Conservation (phyloP, 2,329 filamentous ascomycete species). For the Endothia cerciana region DNA sequence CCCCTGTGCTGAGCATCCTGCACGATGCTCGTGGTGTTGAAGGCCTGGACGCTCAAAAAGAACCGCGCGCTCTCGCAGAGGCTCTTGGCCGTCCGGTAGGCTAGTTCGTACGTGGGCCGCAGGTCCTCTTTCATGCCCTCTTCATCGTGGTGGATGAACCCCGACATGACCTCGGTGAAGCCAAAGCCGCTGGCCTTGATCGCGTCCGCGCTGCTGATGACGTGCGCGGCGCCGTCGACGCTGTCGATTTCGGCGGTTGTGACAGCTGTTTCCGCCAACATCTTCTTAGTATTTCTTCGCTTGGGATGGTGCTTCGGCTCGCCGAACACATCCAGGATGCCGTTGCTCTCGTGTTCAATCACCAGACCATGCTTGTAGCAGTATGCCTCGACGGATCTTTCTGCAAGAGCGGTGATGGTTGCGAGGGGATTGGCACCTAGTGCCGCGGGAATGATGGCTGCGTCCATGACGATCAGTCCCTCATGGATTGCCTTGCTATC, state of each 20-base stretch:
- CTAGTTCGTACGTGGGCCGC: slow-evolving; percentile 56
- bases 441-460: slow-evolving; percentile 62
- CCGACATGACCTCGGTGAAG: slow-evolving; percentile 69
- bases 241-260: slow-evolving; percentile 37
- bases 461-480: slow-evolving; percentile 66
- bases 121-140: slow-evolving; percentile 47
- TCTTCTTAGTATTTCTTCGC: slow-evolving; percentile 7
- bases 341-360: slow-evolving; percentile 52
- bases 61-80: slow-evolving; percentile 60
- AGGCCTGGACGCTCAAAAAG: slow-evolving; percentile 61
- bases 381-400: slow-evolving; percentile 61
- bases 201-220: slow-evolving; percentile 47
- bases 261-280: slow-evolving; percentile 27
- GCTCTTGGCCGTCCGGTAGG: slow-evolving; percentile 55
- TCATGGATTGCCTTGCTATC: slow-evolving; percentile 48
- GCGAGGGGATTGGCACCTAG: slow-evolving; percentile 69
- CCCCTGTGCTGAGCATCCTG: slow-evolving; percentile 53
- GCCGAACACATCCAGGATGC: slow-evolving; percentile 58
- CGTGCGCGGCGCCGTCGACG: slow-evolving; percentile 42
- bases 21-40: slow-evolving; percentile 54
- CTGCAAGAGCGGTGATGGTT: slow-evolving; percentile 70
- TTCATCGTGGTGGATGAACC: slow-evolving; percentile 60
- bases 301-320: slow-evolving; percentile 45
- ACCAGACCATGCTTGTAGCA: slow-evolving; percentile 44
- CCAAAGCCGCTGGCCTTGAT: slow-evolving; percentile 55